Evolutionary conservation across 371 early-diverging fungal genomes (phyloP).

Genomic region (Capniomyces stellatus): DNA sequence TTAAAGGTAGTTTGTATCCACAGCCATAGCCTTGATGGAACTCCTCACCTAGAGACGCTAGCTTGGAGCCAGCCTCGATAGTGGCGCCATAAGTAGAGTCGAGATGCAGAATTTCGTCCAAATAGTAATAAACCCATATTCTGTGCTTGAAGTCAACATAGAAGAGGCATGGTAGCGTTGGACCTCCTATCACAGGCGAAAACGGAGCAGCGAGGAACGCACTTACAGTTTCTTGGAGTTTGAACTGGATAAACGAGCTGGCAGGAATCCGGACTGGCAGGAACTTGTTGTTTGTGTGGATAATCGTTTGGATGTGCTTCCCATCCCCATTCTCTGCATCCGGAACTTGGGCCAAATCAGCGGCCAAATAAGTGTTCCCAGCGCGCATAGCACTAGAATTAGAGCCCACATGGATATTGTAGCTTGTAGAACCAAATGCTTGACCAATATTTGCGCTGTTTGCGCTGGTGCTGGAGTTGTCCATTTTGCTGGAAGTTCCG

Average conservation of each 20-base stretch:
- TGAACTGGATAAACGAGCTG: slow-evolving; percentile 40
- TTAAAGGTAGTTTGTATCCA: background rate
- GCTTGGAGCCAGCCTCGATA: slow-evolving; percentile 2
- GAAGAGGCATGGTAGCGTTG: slow-evolving; percentile 57
- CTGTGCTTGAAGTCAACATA: slow-evolving; percentile 69
- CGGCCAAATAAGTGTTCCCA: too few relatives aligned
- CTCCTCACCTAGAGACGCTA: background rate
- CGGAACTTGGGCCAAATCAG: too few relatives aligned
- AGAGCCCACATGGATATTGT: too few relatives aligned
- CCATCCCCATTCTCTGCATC: too few relatives aligned
- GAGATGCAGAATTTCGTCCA: slow-evolving; percentile 25
- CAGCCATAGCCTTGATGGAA: background rate
- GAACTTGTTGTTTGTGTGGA: too few relatives aligned
- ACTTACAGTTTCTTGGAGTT: slow-evolving; percentile 60
- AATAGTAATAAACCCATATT: slow-evolving; percentile 59
- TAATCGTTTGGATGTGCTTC: too few relatives aligned
- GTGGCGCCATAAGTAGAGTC: slow-evolving; percentile 24
- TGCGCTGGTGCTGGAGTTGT: too few relatives aligned
- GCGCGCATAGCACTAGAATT: too few relatives aligned
- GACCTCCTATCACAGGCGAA: slow-evolving; percentile 37
- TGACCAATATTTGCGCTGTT: too few relatives aligned
- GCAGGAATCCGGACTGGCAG: background rate
- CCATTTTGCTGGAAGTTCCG: too few relatives aligned
- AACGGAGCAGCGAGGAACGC: slow-evolving; percentile 60
- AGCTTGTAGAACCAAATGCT: too few relatives aligned